Evolutionary conservation across 129 eudicot genomes (phyloP).

Genomic region (Smallanthus sonchifolius): DNA sequence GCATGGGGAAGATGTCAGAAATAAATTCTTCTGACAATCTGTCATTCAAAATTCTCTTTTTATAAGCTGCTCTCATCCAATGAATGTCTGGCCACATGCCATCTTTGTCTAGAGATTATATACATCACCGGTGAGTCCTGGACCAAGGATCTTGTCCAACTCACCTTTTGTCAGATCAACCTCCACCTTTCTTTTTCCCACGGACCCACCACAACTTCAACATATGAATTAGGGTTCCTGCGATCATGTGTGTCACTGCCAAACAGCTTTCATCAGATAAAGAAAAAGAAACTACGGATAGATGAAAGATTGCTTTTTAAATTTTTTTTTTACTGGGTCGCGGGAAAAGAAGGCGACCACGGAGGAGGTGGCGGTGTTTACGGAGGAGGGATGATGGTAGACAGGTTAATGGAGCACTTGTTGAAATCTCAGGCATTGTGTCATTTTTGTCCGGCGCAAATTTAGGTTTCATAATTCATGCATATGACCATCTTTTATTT

Average conservation of each 20-base stretch:
- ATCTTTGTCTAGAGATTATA: slow-evolving; percentile 20
- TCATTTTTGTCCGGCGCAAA: slow-evolving; percentile 10
- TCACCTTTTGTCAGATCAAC: slow-evolving; percentile 33
- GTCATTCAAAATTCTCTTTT: slow-evolving; percentile 25
- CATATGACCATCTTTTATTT: neutral
- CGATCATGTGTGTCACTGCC: neutral
- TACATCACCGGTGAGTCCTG: neutral
- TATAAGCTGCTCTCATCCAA: slow-evolving; percentile 26
- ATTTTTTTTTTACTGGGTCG: neutral
- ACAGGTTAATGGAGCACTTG: slow-evolving; percentile 20
- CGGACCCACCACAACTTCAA: slow-evolving; percentile 10
- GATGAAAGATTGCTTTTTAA: neutral
- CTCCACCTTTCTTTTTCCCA: slow-evolving; percentile 12
- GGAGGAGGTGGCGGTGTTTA: slow-evolving; percentile 4
- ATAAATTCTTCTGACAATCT: slow-evolving; percentile 21
- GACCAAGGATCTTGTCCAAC: slow-evolving; percentile 33
- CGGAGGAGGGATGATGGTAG: slow-evolving; percentile 7
- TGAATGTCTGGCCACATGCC: slow-evolving; percentile 30
- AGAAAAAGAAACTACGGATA: neutral
- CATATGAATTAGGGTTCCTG: slow-evolving; percentile 16
- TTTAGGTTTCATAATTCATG: slow-evolving; percentile 14
- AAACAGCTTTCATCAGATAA: neutral
- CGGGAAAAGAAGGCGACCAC: slow-evolving; percentile 5
- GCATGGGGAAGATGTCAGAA: slow-evolving; percentile 25
- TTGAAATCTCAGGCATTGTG: slow-evolving; percentile 17